Base-by-base conservation (phyloP, 495 filamentous ascomycete genomes). In the Trichoderma reesei region DNA sequence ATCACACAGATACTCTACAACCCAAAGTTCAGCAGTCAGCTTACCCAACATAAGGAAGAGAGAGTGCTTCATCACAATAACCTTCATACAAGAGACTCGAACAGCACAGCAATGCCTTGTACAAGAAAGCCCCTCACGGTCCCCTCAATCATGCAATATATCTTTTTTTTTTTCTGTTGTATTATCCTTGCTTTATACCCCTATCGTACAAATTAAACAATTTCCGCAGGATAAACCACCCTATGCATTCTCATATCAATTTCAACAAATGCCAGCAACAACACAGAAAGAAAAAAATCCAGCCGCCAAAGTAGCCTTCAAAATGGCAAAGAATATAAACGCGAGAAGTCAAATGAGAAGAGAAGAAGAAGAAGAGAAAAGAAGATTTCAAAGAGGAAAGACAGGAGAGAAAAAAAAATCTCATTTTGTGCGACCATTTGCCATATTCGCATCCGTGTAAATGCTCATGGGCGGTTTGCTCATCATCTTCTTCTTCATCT, bases 321-420 rank as follows among this genome's bases (percentile, higher is more conserved):
- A 33, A 51, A 46, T 8, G 14, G n/a, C 5, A 41, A 44, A 44
- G 5, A 10, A 44, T 1, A 44, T 14, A 11, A 44, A 44, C 41
- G 13, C 41, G 13, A 11, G 13, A 14, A 44, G 41, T n/a, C n/a
- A 48, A 48, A 48, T 48, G 20, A 14, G 31, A 80, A 81, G 59
- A 80, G 72, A 10, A 61, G 59, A 41, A 61, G 13, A 8, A 6
- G 39, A 59, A 10, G 54, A 41, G 18, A 26, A 39, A 18, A 38
- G 26, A 61, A 61, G 39, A 39, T 9, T 2, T 14, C 26, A 10
- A 33, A 59, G 26, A 60, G 26, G 75, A 72, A 39, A 75, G 73
- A 62, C 76, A 69, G 59, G 67, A 4, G 5, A 39, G 71, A 67
- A 77, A 75, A 66, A 75, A 78, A 8, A n/a, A 8, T 56, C 51